Conservation (phyloP, 2,329 filamentous ascomycete genomes). For the Scytalidium lignicola region DNA sequence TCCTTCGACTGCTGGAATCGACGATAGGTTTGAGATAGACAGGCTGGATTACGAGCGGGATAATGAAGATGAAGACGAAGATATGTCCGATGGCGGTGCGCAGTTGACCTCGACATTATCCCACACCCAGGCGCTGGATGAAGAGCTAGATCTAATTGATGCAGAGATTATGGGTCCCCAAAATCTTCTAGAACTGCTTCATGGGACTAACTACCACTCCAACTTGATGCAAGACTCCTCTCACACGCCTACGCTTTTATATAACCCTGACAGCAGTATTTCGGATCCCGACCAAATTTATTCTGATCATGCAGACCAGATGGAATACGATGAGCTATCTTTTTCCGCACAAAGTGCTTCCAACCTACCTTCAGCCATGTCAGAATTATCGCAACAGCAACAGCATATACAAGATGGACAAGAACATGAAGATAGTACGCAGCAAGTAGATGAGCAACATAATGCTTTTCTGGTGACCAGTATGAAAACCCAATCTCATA, state of each 20-base stretch:
- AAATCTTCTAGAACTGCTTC: slow-evolving; percentile 10
- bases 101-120: slow-evolving; percentile 15
- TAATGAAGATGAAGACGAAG: slow-evolving; percentile 3
- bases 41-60: background rate
- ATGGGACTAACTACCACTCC: background rate
- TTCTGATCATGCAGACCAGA: background rate
- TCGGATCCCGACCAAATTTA: background rate
- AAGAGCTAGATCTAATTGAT: slow-evolving; percentile 20
- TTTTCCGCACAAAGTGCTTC: background rate
- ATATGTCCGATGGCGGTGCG: slow-evolving; percentile 25
- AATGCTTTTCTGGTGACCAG: slow-evolving; percentile 16
- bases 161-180: slow-evolving; percentile 20
- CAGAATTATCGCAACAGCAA: slow-evolving; percentile 23
- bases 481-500: slow-evolving; percentile 23
- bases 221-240: background rate
- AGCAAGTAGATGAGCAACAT: slow-evolving; percentile 14
- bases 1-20: background rate
- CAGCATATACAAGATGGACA: slow-evolving; percentile 26
- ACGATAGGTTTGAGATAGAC: background rate
- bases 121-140: slow-evolving; percentile 15
- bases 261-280: background rate
- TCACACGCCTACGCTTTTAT: background rate
- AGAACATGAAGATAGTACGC: slow-evolving; percentile 17
- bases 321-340: background rate
- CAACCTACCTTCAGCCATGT: slow-evolving; percentile 22